phyloP scores from a whole-genome alignment of 306 rosid species.

The Casuarina cunninghamiana region DNA sequence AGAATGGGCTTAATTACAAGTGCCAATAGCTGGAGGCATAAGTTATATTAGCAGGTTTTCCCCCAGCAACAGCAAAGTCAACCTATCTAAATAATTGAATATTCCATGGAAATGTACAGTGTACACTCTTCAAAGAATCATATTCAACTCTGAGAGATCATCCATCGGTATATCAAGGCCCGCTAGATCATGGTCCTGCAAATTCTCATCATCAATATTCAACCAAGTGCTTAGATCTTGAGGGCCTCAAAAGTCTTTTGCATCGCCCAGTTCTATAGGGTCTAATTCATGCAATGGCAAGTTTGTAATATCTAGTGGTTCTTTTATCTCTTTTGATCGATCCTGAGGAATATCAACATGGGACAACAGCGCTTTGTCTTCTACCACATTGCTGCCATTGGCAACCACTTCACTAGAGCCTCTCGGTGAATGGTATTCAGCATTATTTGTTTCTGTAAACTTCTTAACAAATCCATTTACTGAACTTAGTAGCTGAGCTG shows the following conservation, averaged over 20 bases:
- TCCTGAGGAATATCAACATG: constrained; percentile 26
- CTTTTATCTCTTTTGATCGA: constrained; percentile 42
- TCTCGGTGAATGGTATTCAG: constrained; percentile 38
- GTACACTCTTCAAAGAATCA: constrained; percentile 52
- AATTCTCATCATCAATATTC: constrained; percentile 62
- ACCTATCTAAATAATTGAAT: constrained; percentile 34
- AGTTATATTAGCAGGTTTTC: constrained; percentile 51
- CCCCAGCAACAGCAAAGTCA: constrained; percentile 47
- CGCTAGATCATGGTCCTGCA: constrained; percentile 53
- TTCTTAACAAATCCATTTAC: constrained; percentile 51
- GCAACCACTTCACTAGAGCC: constrained; percentile 41
- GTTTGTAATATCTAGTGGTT: constrained; percentile 40
- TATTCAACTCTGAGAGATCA: constrained; percentile 67
- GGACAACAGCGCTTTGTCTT: constrained; percentile 36
- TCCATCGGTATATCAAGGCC: constrained; percentile 93
- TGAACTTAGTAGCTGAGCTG: constrained; percentile 58
- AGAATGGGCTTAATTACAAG: constrained; percentile 34
- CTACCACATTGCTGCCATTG: constrained; percentile 27
- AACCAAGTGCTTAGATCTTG: constrained; percentile 72
- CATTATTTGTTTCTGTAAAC: constrained; percentile 36
- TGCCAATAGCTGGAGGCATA: constrained; percentile 56
- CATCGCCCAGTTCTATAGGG: constrained; percentile 60
- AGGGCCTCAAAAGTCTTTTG: constrained; percentile 51
- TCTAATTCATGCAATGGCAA: constrained; percentile 60
- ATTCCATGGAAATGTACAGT: constrained; percentile 43